Evolutionary conservation across 306 rosid genomes (phyloP).

Genomic region (Medicago ruthenica): DNA sequence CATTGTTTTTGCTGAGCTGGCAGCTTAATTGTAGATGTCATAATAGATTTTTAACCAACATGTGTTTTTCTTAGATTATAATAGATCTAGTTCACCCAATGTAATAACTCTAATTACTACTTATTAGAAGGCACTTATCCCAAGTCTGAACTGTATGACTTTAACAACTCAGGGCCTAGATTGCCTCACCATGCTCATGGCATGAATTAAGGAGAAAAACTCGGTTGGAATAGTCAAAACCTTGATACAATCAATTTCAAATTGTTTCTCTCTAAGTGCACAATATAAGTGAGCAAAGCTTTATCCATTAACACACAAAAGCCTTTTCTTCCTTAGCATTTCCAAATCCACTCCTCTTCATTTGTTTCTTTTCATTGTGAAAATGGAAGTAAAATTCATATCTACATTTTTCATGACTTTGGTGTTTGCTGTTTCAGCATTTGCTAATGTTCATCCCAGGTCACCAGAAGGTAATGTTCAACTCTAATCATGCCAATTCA

Average conservation of each 20-base stretch:
- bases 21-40: too few relatives aligned
- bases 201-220: conserved; percentile 59
- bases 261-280: conserved; percentile 14
- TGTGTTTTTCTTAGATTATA: too few relatives aligned
- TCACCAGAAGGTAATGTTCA: conserved; percentile 59
- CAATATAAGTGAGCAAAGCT: conserved; percentile 47
- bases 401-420: conserved; percentile 48
- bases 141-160: not conserved
- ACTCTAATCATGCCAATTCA: conserved; percentile 26
- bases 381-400: conserved; percentile 54
- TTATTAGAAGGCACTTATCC: conserved; percentile 12
- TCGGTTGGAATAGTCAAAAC: conserved; percentile 41
- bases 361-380: conserved; percentile 18
- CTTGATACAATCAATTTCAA: conserved; percentile 20
- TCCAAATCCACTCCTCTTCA: not conserved
- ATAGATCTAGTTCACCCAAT: too few relatives aligned
- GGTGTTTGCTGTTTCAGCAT: conserved; percentile 53
- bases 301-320: not conserved
- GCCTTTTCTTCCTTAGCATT: not conserved
- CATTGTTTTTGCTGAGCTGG: too few relatives aligned
- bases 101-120: not conserved
- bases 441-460: conserved; percentile 43
- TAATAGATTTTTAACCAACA: too few relatives aligned
- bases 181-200: conserved; percentile 30
- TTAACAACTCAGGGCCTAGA: not conserved